Evolutionary conservation across 1,284 basidiomycete genomes (phyloP), one percentile per base, ranked within the genome.

Genomic region (Puccinia triticina): DNA sequence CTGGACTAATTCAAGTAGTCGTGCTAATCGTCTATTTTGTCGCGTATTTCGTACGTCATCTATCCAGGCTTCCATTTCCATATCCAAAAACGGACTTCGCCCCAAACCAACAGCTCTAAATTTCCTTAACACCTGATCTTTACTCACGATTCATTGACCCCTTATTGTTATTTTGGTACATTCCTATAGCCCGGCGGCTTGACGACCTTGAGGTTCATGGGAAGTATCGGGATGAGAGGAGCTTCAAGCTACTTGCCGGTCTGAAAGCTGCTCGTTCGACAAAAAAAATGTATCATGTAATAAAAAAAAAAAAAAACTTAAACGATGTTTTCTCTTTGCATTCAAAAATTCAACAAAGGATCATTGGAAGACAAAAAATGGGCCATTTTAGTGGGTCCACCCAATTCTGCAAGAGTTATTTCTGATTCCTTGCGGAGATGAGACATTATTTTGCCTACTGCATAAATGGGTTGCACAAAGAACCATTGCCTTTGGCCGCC

Each of bases 11-110:
- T 7, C 93, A 94, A 87, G 91, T 96, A 57, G 88, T 93, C 64
- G 92, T 94, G 0, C 90, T 98, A 12, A 88, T 96, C 14, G 90
- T 92, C 18, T 98, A 97, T 86, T 90, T 97, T 12, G 89, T 94
- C 23, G 94, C 94, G 0, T 97, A 96, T 88, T 96, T 86, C 79
- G 85, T 85, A 21, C 29, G 66, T 74, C 53, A 2, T 21, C 57
- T 16, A 10, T 55, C 23, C 26, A 4, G 7, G 26, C n/a, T 37
- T n/a, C 11, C 37, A 23, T 46, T 48, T 72, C 12, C 55, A 57
- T 12, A 57, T n/a, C n/a, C n/a, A n/a, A n/a, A n/a, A n/a, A n/a
- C n/a, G n/a, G n/a, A n/a, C n/a, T n/a, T n/a, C n/a, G n/a, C n/a
- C n/a, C n/a, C n/a, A n/a, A n/a, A n/a, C n/a, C n/a, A n/a, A n/a